These are phyloP conservation scores for Umbelopsis sp. DNA, from an alignment of 192 early-diverging fungal genomes.

Conservation along the genomic window DNA sequence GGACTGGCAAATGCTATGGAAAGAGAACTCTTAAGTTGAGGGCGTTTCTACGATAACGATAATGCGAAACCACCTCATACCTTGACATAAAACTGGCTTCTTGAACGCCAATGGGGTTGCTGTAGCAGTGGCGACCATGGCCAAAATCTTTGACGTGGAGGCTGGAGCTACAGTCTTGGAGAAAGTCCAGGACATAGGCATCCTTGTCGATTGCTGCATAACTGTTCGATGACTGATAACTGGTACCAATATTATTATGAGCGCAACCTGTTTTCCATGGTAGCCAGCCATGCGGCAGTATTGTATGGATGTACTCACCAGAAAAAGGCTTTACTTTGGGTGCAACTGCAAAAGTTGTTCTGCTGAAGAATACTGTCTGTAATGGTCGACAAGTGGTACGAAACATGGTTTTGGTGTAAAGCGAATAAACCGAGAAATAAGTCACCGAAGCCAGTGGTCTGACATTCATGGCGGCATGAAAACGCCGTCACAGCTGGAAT, in stretches of 20 bases:
- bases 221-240: background rate
- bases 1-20: background rate
- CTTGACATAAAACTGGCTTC: constrained; percentile 24
- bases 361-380: background rate
- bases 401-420: background rate
- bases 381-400: constrained; percentile 1
- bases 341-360: background rate
- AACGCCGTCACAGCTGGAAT: background rate
- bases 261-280: too few relatives aligned
- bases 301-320: background rate
- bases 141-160: background rate
- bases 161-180: background rate
- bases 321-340: background rate
- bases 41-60: background rate
- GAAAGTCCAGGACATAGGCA: background rate
- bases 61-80: background rate
- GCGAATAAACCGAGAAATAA: background rate
- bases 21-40: background rate
- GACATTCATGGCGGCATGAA: background rate
- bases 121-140: background rate
- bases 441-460: background rate
- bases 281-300: background rate
- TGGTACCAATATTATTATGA: background rate
- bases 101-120: constrained; percentile 8
- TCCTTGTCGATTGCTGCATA: background rate